phyloP scores from a whole-genome alignment of 371 early-diverging fungal genomes.

The Lichtheimia hyalospora region DNA sequence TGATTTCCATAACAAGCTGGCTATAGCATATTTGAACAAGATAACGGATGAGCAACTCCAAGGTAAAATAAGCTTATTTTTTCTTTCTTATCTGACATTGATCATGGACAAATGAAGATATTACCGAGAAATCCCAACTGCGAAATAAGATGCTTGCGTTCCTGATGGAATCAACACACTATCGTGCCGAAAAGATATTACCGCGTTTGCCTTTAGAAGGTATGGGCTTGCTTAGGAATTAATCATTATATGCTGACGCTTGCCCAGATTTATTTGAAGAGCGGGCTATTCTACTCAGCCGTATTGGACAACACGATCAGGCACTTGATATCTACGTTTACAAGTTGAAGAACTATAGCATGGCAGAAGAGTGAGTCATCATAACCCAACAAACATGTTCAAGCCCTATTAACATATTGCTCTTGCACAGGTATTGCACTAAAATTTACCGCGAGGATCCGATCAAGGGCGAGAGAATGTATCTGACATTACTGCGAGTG shows the following conservation, averaged over 20 bases:
- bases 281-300: slow-evolving; percentile 78
- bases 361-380: slow-evolving; percentile 74
- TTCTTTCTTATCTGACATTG: no score
- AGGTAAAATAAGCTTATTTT: not conserved
- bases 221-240: slow-evolving; percentile 7
- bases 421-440: slow-evolving; percentile 64
- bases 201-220: slow-evolving; percentile 75
- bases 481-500: slow-evolving; percentile 63
- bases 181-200: slow-evolving; percentile 77
- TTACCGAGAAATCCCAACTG: slow-evolving; percentile 1
- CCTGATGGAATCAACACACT: slow-evolving; percentile 65
- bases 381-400: no score
- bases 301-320: slow-evolving; percentile 85
- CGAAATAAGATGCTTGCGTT: slow-evolving; percentile 58
- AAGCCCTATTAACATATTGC: no score
- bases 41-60: slow-evolving; percentile 12
- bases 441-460: slow-evolving; percentile 60
- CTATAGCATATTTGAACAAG: slow-evolving; percentile 68
- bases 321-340: slow-evolving; percentile 83
- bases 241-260: not conserved
- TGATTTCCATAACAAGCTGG: slow-evolving; percentile 80
- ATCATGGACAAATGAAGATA: no score
- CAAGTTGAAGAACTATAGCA: slow-evolving; percentile 66
- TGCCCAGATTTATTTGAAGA: slow-evolving; percentile 73
- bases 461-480: slow-evolving; percentile 60